These are phyloP conservation scores for Fagopyrum esculentum DNA, from an alignment of 148 eudicot species.

Conservation along the genomic window DNA sequence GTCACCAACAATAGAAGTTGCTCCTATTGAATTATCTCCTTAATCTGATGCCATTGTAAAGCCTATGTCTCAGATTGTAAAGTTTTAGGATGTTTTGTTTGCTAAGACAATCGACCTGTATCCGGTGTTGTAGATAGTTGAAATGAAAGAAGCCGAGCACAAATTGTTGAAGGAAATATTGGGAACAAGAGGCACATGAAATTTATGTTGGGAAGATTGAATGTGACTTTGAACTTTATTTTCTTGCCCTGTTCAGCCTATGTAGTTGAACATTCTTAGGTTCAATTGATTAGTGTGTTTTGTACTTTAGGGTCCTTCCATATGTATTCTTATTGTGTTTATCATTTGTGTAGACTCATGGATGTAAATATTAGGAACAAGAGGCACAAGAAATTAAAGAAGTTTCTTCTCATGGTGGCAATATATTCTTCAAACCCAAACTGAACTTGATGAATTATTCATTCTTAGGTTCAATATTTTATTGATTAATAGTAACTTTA, in stretches of 20 bases:
- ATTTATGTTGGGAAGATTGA: conserved; percentile 72
- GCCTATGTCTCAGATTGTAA: too few relatives aligned
- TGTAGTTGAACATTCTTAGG: neutral
- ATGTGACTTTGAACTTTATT: conserved; percentile 34
- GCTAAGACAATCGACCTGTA: too few relatives aligned
- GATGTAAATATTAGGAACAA: conserved; percentile 80
- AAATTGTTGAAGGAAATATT: too few relatives aligned
- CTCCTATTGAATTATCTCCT: too few relatives aligned
- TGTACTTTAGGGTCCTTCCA: neutral
- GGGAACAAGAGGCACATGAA: too few relatives aligned
- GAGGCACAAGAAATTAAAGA: conserved; percentile 31
- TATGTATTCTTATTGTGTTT: neutral
- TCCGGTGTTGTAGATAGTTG: too few relatives aligned
- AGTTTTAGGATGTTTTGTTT: too few relatives aligned
- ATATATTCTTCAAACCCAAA: conserved; percentile 17
- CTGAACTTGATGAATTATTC: neutral
- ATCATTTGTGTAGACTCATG: conserved; percentile 43
- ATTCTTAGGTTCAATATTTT: neutral
- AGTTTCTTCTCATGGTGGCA: conserved; percentile 7
- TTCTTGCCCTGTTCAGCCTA: neutral
- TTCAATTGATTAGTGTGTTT: too few relatives aligned
- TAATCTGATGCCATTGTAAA: too few relatives aligned
- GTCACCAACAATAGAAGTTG: too few relatives aligned
- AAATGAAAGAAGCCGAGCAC: too few relatives aligned
- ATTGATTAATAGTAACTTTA: too few relatives aligned